Percentiles rank a stretch among this genome's conserved stretches.
Evolutionary conservation across 371 early-diverging fungal species (phyloP).

Genomic region (Saksenaea oblongispora): DNA sequence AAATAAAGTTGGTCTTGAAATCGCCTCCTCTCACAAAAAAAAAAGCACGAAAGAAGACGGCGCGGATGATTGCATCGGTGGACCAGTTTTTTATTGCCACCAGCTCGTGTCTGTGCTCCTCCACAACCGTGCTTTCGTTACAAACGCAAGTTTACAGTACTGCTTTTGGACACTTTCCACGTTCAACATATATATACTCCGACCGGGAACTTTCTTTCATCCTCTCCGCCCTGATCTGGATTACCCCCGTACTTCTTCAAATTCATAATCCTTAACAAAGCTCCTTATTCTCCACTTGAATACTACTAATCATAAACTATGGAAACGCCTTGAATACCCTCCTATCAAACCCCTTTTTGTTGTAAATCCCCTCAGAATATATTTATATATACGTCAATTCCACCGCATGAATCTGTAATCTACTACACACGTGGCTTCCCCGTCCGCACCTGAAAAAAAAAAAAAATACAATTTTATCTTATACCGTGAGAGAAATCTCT

Average conservation of each 20-base stretch:
- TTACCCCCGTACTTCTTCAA: background rate
- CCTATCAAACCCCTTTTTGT: too few relatives aligned
- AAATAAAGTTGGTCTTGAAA: slow-evolving; percentile 3
- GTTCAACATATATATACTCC: background rate
- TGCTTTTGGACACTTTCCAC: slow-evolving; percentile 2
- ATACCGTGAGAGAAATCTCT: too few relatives aligned
- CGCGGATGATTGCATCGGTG: background rate
- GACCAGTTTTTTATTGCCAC: slow-evolving; percentile 4
- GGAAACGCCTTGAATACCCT: too few relatives aligned
- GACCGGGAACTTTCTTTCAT: slow-evolving; percentile 3
- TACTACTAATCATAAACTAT: too few relatives aligned
- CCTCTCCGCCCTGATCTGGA: slow-evolving; percentile 7
- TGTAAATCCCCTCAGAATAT: too few relatives aligned
- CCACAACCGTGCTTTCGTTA: slow-evolving; percentile 2
- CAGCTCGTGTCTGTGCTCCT: slow-evolving; percentile 7
- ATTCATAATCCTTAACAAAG: background rate
- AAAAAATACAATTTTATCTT: too few relatives aligned
- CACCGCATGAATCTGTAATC: too few relatives aligned
- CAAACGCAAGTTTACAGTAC: background rate
- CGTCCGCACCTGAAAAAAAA: too few relatives aligned
- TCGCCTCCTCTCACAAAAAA: background rate
- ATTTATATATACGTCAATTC: too few relatives aligned
- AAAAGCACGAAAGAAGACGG: background rate
- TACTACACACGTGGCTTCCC: too few relatives aligned
- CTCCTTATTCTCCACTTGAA: background rate